Evolutionary conservation across 148 eudicot genomes (phyloP).

Genomic region (Spergularia marina): DNA sequence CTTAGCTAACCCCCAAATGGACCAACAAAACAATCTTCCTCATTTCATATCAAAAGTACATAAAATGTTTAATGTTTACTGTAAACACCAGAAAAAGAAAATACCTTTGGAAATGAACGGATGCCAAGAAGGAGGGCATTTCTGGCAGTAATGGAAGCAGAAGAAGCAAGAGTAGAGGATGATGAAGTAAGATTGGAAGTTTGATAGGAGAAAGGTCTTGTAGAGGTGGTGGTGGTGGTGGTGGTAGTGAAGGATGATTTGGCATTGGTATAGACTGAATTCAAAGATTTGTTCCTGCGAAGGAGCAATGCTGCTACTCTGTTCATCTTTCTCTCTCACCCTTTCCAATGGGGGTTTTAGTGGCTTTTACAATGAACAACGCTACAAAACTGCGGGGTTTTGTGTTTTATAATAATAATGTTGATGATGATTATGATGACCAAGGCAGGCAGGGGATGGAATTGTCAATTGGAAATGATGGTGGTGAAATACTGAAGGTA

Average conservation of each 20-base stretch:
- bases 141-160: constrained; percentile 31
- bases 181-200: constrained; percentile 44
- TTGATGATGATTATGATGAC: no score
- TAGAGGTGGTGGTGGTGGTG: constrained; percentile 5
- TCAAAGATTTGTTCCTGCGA: constrained; percentile 36
- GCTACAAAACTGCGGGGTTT: background rate
- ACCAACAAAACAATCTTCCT: no score
- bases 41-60: background rate
- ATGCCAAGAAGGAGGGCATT: constrained; percentile 39
- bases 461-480: no score
- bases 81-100: background rate
- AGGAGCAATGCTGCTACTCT: constrained; percentile 50
- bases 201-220: constrained; percentile 25
- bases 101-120: constrained; percentile 52
- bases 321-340: constrained; percentile 29
- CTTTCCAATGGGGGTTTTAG: no score
- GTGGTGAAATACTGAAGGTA: no score
- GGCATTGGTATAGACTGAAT: constrained; percentile 23
- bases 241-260: constrained; percentile 18
- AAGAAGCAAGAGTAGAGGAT: constrained; percentile 21
- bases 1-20: no score
- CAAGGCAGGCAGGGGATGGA: no score
- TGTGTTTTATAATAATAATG: no score
- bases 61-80: background rate
- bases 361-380: no score